These are phyloP conservation scores for Pilaira anomala DNA, from an alignment of 192 early-diverging fungal species.

Conservation along the genomic window DNA sequence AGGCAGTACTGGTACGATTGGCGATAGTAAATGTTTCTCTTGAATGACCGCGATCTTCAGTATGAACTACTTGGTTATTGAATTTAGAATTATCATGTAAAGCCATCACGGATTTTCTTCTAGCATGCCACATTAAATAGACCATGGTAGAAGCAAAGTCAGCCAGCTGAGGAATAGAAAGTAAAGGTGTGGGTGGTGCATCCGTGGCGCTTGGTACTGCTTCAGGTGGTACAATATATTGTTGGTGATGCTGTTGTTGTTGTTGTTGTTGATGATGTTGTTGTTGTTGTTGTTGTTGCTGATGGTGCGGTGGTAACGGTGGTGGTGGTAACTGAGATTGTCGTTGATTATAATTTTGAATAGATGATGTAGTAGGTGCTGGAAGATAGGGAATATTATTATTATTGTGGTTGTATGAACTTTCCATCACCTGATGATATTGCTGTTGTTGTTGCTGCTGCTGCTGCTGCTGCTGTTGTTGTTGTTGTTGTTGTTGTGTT, in stretches of 20 bases:
- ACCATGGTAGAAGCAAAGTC: slow-evolving; percentile 60
- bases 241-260: too few relatives aligned
- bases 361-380: slow-evolving; percentile 3
- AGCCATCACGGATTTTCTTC: slow-evolving; percentile 37
- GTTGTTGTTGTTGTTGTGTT: neutral
- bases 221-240: slow-evolving; percentile 6
- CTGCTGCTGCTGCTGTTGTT: slow-evolving; percentile 17
- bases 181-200: neutral
- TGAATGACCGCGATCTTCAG: slow-evolving; percentile 25
- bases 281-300: slow-evolving; percentile 7
- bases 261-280: neutral
- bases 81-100: slow-evolving; percentile 26
- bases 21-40: slow-evolving; percentile 32
- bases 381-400: slow-evolving; percentile 11
- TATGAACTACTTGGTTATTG: neutral
- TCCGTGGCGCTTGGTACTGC: slow-evolving; percentile 25
- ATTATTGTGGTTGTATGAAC: slow-evolving; percentile 6
- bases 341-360: neutral
- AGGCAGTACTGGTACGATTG: slow-evolving; percentile 26
- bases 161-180: slow-evolving; percentile 36
- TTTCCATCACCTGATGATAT: slow-evolving; percentile 17
- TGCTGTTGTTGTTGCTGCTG: slow-evolving; percentile 22
- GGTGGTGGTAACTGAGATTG: slow-evolving; percentile 16
- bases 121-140: slow-evolving; percentile 49
- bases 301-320: neutral